Base-by-base conservation (phyloP, 2,329 filamentous ascomycete genomes). In the Colletotrichum orbiculare region DNA sequence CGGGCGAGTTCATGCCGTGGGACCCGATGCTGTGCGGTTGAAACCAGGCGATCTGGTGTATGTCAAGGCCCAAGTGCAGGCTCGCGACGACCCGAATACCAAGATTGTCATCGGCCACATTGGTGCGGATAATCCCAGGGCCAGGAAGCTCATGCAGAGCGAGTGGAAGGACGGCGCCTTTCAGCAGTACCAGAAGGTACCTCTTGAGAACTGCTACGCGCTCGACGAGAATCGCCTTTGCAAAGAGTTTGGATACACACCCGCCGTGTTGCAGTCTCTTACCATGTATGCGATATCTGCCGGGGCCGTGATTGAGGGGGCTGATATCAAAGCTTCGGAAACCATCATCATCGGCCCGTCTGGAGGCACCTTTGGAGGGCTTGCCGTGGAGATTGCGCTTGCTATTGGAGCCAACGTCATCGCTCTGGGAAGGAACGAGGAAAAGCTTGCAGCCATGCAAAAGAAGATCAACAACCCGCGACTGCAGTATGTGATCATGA, bases 321-420 rank as follows among this genome's bases (percentile, higher is more conserved):
- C 83, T 53, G 71, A 73, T 6, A 60, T 86, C 11, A 71, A 78
- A 54, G 69, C 80, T 1, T 83, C 84, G 3, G 81, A 86, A 63
- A 83, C 78, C 0, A 73, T 87, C 34, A 73, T 87, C 39, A 71
- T 87, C 0, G 73, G 73, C 13, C 84, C 85, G 0, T 84, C 84
- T 0, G 85, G 83, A 0, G 85, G 85, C 0, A 69, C 70, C 0
- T 87, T 81, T 67, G 79, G 83, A 0, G 79, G 83, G 7, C 81
- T 79, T 0, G 83, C 76, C 0, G 83, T 85, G 0, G 69, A 78
- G 8, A 72, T 84, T 3, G 85, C 84, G 0, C 62, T 83, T 0
- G 81, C 83, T 0, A 78, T 87, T 71, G 85, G 84, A 0, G 84
- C 83, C 2, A 76, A 74, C 8, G 84, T 87, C 2, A 79, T 87